Conservation (phyloP, 345 rosid species). For the Lepidium didymum region DNA sequence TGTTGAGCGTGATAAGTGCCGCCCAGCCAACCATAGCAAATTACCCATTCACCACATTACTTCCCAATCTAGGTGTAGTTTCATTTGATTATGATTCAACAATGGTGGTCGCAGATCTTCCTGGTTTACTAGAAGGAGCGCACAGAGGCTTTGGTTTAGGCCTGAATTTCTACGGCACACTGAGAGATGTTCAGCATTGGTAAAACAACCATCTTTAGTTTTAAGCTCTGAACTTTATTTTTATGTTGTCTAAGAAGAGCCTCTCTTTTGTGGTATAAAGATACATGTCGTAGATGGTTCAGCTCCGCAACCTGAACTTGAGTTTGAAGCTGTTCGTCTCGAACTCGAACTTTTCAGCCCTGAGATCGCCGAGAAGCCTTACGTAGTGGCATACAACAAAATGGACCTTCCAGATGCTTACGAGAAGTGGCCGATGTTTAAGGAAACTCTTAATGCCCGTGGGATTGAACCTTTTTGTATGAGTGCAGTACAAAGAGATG, state of each 20-base stretch:
- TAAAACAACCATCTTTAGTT: slow-evolving; percentile 26
- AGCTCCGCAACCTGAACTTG: slow-evolving; percentile 70
- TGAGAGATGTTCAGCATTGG: slow-evolving; percentile 95
- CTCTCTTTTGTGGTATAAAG: slow-evolving; percentile 34
- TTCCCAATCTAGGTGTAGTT: slow-evolving; percentile 95
- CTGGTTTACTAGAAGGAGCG: slow-evolving; percentile 97
- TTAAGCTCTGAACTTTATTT: neutral
- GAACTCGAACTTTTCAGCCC: slow-evolving; percentile 92
- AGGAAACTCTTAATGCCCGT: slow-evolving; percentile 51
- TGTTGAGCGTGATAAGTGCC: slow-evolving; percentile 79
- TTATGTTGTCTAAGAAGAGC: neutral
- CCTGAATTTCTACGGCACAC: slow-evolving; percentile 85
- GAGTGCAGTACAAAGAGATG: slow-evolving; percentile 80
- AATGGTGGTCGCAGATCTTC: slow-evolving; percentile 92
- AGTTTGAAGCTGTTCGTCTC: slow-evolving; percentile 89
- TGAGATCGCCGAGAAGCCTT: slow-evolving; percentile 77
- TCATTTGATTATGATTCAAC: slow-evolving; percentile 86
- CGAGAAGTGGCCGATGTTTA: slow-evolving; percentile 66
- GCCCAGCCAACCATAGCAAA: slow-evolving; percentile 87
- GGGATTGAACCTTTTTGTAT: slow-evolving; percentile 71
- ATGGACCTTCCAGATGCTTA: slow-evolving; percentile 90
- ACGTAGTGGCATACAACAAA: slow-evolving; percentile 73
- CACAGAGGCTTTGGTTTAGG: slow-evolving; percentile 93
- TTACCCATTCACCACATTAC: slow-evolving; percentile 87
- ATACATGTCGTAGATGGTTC: slow-evolving; percentile 94